A percentile compares a stretch with the other conserved stretches of the same genome.
Evolutionary conservation across 805 yeast genomes (phyloP).

Genomic region (Yarrowia osloensis): DNA sequence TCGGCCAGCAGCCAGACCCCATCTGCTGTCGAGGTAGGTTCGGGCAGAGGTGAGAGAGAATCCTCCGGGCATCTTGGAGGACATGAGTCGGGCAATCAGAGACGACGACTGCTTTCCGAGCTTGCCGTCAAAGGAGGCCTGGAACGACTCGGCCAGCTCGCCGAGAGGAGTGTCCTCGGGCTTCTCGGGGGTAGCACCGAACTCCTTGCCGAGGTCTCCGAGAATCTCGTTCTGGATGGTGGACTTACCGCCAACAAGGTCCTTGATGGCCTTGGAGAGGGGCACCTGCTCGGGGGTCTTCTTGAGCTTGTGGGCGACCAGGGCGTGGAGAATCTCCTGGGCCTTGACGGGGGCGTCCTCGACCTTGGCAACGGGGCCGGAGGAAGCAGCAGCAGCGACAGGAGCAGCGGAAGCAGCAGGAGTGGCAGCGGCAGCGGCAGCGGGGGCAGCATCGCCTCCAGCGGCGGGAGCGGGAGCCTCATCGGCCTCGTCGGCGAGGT

Average conservation of each 20-base stretch:
- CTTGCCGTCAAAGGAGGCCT: constrained; percentile 82
- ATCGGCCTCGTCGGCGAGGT: constrained; percentile 53
- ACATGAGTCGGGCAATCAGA: constrained; percentile 83
- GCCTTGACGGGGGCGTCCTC: constrained; percentile 93
- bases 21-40: constrained; percentile 86
- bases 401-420: constrained; percentile 62
- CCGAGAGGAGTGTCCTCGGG: constrained; percentile 97
- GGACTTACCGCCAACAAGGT: constrained; percentile 96
- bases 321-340: constrained; percentile 72
- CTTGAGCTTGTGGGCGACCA: constrained; percentile 95
- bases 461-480: constrained; percentile 44
- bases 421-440: constrained; percentile 60
- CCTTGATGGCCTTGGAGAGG: constrained; percentile 90
- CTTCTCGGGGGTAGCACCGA: constrained; percentile 96
- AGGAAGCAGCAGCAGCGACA: constrained; percentile 65
- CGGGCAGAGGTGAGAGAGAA: constrained; percentile 89
- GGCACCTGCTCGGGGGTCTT: constrained; percentile 85
- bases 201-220: constrained; percentile 98
- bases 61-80: constrained; percentile 99
- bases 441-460: constrained; percentile 51
- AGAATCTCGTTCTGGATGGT: constrained; percentile 97
- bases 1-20: constrained; percentile 92
- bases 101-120: constrained; percentile 94
- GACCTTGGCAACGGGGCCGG: constrained; percentile 80
- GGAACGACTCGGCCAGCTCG: constrained; percentile 94